A percentile compares a stretch with the other conserved stretches of the same genome.
Conservation (phyloP, 2,329 filamentous ascomycete species). For the Fusarium musae region DNA sequence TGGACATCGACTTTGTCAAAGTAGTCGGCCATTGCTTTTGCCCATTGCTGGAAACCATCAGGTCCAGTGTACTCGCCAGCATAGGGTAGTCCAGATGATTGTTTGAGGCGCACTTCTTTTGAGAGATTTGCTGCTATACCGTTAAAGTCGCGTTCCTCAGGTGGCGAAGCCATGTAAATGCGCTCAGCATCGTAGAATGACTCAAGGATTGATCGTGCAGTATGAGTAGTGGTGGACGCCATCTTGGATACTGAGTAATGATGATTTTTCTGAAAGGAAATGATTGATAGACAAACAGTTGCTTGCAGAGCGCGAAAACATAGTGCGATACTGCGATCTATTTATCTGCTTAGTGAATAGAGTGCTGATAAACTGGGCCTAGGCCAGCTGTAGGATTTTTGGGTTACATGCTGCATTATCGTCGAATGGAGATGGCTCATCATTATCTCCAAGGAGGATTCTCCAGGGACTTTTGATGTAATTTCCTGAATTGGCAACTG, state of each 20-base stretch:
- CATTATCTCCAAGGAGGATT: slow-evolving; percentile 20
- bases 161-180: slow-evolving; percentile 47
- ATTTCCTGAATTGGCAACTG: slow-evolving; percentile 11
- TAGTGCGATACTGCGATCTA: not conserved
- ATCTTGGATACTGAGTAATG: not conserved
- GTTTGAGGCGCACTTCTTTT: slow-evolving; percentile 42
- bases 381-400: not conserved
- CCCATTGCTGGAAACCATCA: slow-evolving; percentile 48
- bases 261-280: not conserved
- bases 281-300: not conserved
- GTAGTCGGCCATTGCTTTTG: slow-evolving; percentile 43
- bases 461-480: slow-evolving; percentile 14
- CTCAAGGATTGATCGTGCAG: slow-evolving; percentile 45
- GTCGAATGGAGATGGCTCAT: not conserved
- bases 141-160: slow-evolving; percentile 46
- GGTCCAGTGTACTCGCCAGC: slow-evolving; percentile 47
- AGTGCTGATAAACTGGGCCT: slow-evolving; percentile 7
- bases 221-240: slow-evolving; percentile 13
- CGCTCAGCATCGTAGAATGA: slow-evolving; percentile 51
- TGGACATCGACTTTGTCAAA: slow-evolving; percentile 47
- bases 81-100: slow-evolving; percentile 50
- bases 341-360: not conserved
- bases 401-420: not conserved
- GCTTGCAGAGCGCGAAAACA: not conserved
- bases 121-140: slow-evolving; percentile 45